phyloP scores from a whole-genome alignment of 1,139 yeast species.

The Sugiyamaella sp. region DNA sequence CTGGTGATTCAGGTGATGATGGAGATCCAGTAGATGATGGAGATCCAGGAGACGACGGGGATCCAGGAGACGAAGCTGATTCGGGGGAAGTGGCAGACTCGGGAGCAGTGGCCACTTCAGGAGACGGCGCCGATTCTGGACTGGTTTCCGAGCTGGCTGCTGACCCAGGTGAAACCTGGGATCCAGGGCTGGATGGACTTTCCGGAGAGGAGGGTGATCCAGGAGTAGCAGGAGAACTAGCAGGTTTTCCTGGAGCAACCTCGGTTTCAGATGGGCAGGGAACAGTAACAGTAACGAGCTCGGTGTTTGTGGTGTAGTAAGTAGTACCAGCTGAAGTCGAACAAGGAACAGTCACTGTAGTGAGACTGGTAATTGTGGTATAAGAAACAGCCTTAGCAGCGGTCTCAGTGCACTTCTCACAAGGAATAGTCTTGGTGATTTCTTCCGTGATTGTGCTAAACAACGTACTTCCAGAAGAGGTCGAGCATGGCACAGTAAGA shows the following conservation, averaged over 20 bases:
- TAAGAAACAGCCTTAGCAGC: constrained; percentile 4
- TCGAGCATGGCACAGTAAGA: constrained; percentile 14
- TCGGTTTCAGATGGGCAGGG: constrained; percentile 11
- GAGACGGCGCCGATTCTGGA: too few relatives aligned
- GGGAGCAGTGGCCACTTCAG: not conserved
- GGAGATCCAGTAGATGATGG: constrained; percentile 4
- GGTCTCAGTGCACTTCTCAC: constrained; percentile 7
- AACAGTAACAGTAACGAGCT: constrained; percentile 16
- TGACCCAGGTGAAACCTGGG: not conserved
- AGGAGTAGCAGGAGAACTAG: constrained; percentile 1
- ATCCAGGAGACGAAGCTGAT: not conserved
- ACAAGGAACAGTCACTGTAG: constrained; percentile 19
- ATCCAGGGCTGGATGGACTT: not conserved
- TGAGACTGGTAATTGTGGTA: constrained; percentile 7
- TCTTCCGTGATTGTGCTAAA: constrained; percentile 17
- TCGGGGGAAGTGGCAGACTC: not conserved
- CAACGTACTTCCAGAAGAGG: constrained; percentile 16
- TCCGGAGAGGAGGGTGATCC: not conserved
- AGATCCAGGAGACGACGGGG: not conserved
- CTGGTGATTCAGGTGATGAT: constrained; percentile 3
- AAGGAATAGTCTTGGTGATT: constrained; percentile 17
- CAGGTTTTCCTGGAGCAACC: constrained; percentile 7
- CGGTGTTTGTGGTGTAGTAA: constrained; percentile 13
- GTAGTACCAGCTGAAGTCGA: constrained; percentile 17
- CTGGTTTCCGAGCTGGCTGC: too few relatives aligned